These are phyloP conservation scores for Geranium brycei DNA, from an alignment of 345 rosid genomes.

Conservation along the genomic window DNA sequence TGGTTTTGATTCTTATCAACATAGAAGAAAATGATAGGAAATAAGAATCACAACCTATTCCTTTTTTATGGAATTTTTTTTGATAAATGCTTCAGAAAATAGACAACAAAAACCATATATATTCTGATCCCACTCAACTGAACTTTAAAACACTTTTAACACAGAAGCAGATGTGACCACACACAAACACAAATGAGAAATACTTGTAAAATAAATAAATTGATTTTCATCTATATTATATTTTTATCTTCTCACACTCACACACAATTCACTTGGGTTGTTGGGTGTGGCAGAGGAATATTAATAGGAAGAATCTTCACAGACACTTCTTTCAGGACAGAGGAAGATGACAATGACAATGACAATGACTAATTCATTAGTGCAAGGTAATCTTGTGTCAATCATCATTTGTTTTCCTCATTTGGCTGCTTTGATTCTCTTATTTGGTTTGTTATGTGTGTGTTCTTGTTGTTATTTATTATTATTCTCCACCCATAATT, in stretches of 20 bases:
- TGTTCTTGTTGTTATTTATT: constrained; percentile 3
- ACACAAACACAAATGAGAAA: constrained; percentile 10
- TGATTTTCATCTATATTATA: too few species aligned
- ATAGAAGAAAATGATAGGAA: constrained; percentile 22
- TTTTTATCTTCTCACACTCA: constrained; percentile 7
- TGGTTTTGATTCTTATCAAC: constrained; percentile 35
- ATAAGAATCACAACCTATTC: constrained; percentile 18
- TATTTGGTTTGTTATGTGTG: background rate
- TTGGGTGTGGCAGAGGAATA: constrained; percentile 21
- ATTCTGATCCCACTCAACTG: constrained; percentile 30
- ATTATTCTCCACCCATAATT: constrained; percentile 22
- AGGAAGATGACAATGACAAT: constrained; percentile 10
- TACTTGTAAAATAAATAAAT: background rate
- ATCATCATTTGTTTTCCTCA: constrained; percentile 17
- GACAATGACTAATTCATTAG: constrained; percentile 8
- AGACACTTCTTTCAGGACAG: constrained; percentile 14
- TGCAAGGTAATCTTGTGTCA: constrained; percentile 12
- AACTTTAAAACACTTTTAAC: constrained; percentile 9
- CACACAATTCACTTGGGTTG: background rate
- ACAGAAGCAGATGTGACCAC: constrained; percentile 33
- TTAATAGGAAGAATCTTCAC: constrained; percentile 29
- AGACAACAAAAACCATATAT: constrained; percentile 15
- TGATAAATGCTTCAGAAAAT: too few species aligned
- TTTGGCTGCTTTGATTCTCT: constrained; percentile 18
- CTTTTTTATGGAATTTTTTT: background rate